Base-by-base conservation (phyloP, 345 rosid species). In the Citrus cavaleriei region DNA sequence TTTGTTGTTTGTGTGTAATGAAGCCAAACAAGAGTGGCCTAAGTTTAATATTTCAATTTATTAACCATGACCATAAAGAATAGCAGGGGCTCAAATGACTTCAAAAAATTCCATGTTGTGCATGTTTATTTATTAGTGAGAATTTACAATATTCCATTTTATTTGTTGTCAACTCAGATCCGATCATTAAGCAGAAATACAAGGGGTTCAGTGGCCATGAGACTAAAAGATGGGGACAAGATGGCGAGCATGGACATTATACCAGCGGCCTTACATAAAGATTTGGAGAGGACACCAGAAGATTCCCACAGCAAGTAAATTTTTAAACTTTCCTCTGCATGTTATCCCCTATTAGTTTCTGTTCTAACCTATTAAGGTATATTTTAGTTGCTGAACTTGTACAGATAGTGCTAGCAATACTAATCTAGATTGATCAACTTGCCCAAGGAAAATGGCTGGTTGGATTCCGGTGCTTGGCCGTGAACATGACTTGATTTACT, bases 231-330 rank as follows among this genome's bases (percentile, higher is more conserved):
- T 28, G 97, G 85, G 55, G 96, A 92, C 83, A 95, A 88, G 89
- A 91, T 95, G 90, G 99, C 99, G 35, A 88, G 99, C 78, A 87
- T 95, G 88, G 98, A 95, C 87, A 89, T 95, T 34, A 91, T 92
- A 74, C 95, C 97, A 3, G 86, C 92, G 28, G 68, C 89, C 83
- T 70, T 89, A 81, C 77, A 82, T 77, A 87, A 90, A 84, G 87
- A 86, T 83, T 84, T 88, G 84, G 88, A 82, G 76, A 83, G 22
- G 80, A 82, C 81, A 16, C 82, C 84, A 21, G 88, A 83, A 75
- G 87, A 85, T 79, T 35, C 85, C 64, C 81, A 68, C 59, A 85
- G 70, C 80, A 86, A 62, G 98, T 93, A 93, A 83, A 78, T 77
- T 70, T 46, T 60, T 54, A 54, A 32, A 77, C 57, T 51, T 60